A percentile compares a stretch with the other conserved stretches of the same genome.
Evolutionary conservation across 371 early-diverging fungal genomes (phyloP).

Genomic region (Lichtheimia ornata): DNA sequence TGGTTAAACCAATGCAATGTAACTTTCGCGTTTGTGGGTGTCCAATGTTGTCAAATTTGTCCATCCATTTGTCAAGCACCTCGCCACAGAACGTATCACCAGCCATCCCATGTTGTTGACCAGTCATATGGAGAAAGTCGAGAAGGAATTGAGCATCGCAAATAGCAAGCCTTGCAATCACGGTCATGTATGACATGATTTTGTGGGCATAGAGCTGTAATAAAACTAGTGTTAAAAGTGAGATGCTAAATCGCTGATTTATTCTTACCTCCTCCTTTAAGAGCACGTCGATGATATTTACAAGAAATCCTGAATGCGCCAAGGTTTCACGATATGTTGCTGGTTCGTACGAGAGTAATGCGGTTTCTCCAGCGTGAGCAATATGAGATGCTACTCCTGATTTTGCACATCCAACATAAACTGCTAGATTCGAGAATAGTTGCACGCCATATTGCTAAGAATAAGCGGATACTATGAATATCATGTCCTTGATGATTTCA

Average conservation of each 20-base stretch:
- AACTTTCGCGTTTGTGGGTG: constrained; percentile 75
- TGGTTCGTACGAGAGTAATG: constrained; percentile 54
- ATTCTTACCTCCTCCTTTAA: constrained; percentile 55
- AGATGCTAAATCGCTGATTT: background rate
- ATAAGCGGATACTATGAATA: too few species aligned
- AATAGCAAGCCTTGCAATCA: constrained; percentile 66
- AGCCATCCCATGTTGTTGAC: constrained; percentile 37
- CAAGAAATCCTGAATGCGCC: constrained; percentile 54
- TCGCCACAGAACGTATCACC: constrained; percentile 37
- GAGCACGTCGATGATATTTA: constrained; percentile 52
- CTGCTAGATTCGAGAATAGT: constrained; percentile 56
- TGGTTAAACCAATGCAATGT: constrained; percentile 69
- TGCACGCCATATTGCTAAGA: constrained; percentile 39
- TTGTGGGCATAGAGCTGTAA: constrained; percentile 64
- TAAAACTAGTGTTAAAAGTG: background rate
- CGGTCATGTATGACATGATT: constrained; percentile 61
- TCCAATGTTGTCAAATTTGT: constrained; percentile 79
- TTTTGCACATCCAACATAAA: constrained; percentile 58
- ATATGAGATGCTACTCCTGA: constrained; percentile 66
- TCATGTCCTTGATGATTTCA: too few species aligned
- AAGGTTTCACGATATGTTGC: constrained; percentile 54
- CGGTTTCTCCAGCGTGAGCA: constrained; percentile 61
- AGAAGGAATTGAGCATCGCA: constrained; percentile 59
- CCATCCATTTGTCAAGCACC: constrained; percentile 65
- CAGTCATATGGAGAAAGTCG: constrained; percentile 43